Evolutionary conservation across 2,329 filamentous ascomycete genomes (phyloP), one percentile per base, ranked within the genome.

Genomic region (Hypoxylon sp.): DNA sequence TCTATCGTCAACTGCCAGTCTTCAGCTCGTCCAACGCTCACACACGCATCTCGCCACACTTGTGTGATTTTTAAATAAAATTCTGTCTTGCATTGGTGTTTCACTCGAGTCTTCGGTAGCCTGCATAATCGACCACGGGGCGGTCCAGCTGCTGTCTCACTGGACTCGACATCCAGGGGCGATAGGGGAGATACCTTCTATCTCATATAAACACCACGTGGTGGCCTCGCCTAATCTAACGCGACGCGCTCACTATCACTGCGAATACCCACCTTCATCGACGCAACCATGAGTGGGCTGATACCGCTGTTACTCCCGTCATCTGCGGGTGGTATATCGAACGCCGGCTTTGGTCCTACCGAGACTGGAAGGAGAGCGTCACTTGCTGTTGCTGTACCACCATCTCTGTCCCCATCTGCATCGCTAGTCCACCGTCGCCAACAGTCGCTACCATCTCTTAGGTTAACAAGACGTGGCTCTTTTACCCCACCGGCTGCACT

Each of bases 241-340:
- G 34, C 62, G 43, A 51, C 28, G 58, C 59, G 41, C 32, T 28
- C 55, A 44, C 37, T 26, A 53, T 20, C 56, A 19, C 22, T n/a
- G 19, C 28, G 20, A 46, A 8, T 26, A 47, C 20, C 7, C 15
- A 41, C 11, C 43, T 30, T 51, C 17, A 6, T n/a, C 10, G 26
- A 63, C 20, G 41, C 32, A 59, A 62, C 34, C 24, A 73, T 75
- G 72, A 70, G 67, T 15, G 69, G 68, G 50, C 43, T 73, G 41
- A 71, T 74, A 68, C 71, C 73, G 15, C 63, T 74, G 11, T 49
- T 72, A 34, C 69, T 73, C 28, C 67, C 71, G 13, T 57, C 69
- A 20, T 64, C 68, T 26, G 37, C 54, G 20, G 55, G 49, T 34
- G 57, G 50, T 58, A 61, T 48, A 47, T 56, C 59, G 15, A 67